These are phyloP conservation scores for Chalaropsis thielavioides DNA, from an alignment of 2,329 filamentous ascomycete genomes.

Conservation along the genomic window DNA sequence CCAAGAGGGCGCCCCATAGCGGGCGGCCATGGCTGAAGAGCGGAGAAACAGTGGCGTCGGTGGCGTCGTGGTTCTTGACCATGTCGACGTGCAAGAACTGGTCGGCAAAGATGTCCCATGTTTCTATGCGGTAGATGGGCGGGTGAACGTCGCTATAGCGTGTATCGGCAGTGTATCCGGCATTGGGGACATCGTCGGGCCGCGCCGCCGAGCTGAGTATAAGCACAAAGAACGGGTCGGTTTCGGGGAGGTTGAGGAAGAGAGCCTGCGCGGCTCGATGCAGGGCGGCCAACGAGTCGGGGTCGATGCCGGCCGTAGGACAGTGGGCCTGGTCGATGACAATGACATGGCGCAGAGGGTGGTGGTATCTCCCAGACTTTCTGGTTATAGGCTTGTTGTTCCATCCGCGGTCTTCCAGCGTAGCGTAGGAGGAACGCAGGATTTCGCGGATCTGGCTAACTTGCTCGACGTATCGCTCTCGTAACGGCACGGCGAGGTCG, in stretches of 20 bases:
- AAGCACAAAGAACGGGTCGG: conserved; percentile 14
- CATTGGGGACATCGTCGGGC: neutral
- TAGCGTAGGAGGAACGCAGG: neutral
- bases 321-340: conserved; percentile 6
- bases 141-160: conserved; percentile 11
- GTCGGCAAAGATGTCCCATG: conserved; percentile 7
- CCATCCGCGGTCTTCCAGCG: conserved; percentile 4
- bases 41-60: neutral
- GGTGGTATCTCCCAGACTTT: neutral
- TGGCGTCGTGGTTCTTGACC: conserved; percentile 3
- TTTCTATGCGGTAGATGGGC: conserved; percentile 12
- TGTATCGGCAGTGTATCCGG: neutral
- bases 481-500: neutral
- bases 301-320: conserved; percentile 3
- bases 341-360: conserved; percentile 7
- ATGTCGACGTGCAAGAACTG: neutral
- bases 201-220: neutral
- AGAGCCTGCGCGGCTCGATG: conserved; percentile 15
- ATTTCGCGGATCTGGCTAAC: neutral
- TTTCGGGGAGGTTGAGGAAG: conserved; percentile 5
- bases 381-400: neutral
- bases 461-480: conserved; percentile 2
- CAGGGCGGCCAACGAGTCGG: conserved; percentile 8
- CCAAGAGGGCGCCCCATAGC: conserved; percentile 13
- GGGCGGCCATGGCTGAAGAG: conserved; percentile 14